Evolutionary conservation across 768 basidiomycete genomes (phyloP), one percentile per base, ranked within the genome.

Genomic region (Amylocystis lapponica): DNA sequence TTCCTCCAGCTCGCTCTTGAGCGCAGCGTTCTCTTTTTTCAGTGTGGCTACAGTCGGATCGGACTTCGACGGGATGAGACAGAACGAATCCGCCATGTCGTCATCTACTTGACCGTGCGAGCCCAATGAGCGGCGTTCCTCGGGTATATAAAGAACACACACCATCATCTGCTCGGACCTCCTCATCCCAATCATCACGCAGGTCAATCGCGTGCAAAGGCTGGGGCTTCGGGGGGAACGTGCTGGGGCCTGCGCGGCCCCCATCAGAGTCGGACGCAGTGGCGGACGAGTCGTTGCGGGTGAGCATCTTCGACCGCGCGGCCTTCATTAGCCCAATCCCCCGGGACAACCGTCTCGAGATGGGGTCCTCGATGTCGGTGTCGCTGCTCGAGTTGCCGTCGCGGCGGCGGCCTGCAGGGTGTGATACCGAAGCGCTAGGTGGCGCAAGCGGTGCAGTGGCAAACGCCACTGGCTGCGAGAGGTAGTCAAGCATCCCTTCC

Each of bases 381-480:
- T 86, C 85, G 49, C 80, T 83, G 50, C 76, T 76, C 14, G 72
- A 66, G 57, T 71, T 76, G 4, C 67, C 71, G 37, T 83, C 76
- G 43, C 74, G 67, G 7, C 63, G 68, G 23, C 58, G 51, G 8
- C n/a, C n/a, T n/a, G 51, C 53, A 44, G 58, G 58, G 29, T 47
- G 51, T 22, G 49, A 32, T 3, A 62, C 52, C 19, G 60, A 41
- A 20, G 54, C 31, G n/a, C n/a, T n/a, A 58, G 54, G 37, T 71
- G 65, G 61, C 32, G 75, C 76, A 17, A 91, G 71, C 13, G 90
- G 87, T 12, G 82, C 81, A 6, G 85, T 88, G 4, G 88, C 79
- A 56, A 92, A 92, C 13, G 89, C 89, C 8, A 86, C 79, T 4
- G 76, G 76, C 53, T 88, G 86, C 4, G 86, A 83, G n/a, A 92